Conservation (phyloP, 805 yeast genomes). For the Yarrowia osloensis region DNA sequence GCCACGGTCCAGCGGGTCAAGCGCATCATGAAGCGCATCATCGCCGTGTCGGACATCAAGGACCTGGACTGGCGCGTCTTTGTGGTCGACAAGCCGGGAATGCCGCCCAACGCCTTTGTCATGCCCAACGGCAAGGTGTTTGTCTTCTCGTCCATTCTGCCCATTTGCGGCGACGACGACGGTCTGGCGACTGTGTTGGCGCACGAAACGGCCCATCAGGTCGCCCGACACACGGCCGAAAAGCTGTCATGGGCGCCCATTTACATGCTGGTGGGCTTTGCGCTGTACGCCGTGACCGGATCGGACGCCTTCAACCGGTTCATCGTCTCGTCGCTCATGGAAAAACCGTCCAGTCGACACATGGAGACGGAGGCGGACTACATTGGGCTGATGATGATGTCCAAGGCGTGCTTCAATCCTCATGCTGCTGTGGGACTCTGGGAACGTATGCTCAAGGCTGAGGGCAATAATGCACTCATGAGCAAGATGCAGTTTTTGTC, state of each 20-base stretch:
- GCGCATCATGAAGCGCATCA: slow-evolving; percentile 63
- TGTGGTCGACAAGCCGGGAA: slow-evolving; percentile 65
- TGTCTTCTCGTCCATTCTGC: slow-evolving; percentile 75
- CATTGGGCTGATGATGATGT: slow-evolving; percentile 90
- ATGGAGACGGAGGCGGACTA: slow-evolving; percentile 97
- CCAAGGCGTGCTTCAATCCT: slow-evolving; percentile 84
- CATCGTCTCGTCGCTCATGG: slow-evolving; percentile 56
- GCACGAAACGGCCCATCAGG: slow-evolving; percentile 92
- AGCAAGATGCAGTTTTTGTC: slow-evolving; percentile 58
- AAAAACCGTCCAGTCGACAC: slow-evolving; percentile 83
- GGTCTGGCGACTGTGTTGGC: slow-evolving; percentile 94
- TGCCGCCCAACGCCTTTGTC: slow-evolving; percentile 96
- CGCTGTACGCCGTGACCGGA: slow-evolving; percentile 65
- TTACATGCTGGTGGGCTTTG: slow-evolving; percentile 55
- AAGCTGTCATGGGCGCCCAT: slow-evolving; percentile 76
- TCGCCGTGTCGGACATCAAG: slow-evolving; percentile 44
- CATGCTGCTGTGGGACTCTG: slow-evolving; percentile 73
- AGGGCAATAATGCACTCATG: slow-evolving; percentile 41
- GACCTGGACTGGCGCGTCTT: slow-evolving; percentile 71
- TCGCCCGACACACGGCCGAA: slow-evolving; percentile 90
- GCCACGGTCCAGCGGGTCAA: slow-evolving; percentile 61
- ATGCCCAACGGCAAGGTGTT: slow-evolving; percentile 96
- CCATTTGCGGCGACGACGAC: slow-evolving; percentile 77
- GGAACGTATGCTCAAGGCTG: slow-evolving; percentile 71
- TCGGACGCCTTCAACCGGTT: slow-evolving; percentile 54